Base-by-base conservation (phyloP, 2,329 filamentous ascomycete species). In the Mycosphaerelloides madeirae region DNA sequence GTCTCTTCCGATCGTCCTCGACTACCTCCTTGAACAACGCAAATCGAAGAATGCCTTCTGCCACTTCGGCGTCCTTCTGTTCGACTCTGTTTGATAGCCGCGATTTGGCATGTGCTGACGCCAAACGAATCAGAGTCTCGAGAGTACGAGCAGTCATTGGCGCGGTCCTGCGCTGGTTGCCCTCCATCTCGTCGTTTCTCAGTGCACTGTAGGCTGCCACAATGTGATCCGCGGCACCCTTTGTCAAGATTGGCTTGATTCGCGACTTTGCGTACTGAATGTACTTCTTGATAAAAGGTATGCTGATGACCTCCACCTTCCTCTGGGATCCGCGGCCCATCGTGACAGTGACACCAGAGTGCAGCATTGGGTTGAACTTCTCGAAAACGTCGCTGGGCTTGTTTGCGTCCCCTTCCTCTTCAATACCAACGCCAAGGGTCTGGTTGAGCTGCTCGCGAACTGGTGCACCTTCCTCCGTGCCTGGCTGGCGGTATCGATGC, bases 271-370 rank as follows among this genome's bases (percentile, higher is more conserved):
- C 89, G 66, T 98, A 98, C 64, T 98, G 93, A 35, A 98, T 94
- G 67, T 96, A 98, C 70, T 98, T 98, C 73, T 98, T 98, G 75
- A 98, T 89, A 69, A 98, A 98, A 0, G 90, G 87, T 49, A 98
- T 96, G 69, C 87, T 95, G 42, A 98, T 74, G 12, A 98, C 87
- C 65, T 96, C 89, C 4, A 86, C 80, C 53, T 85, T 84, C 66
- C 86, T 85, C 56, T 80, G 81, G 19, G 83, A 72, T 9, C 87
- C 86, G 31, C 87, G 80, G 8, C 85, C 85, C 11, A 83, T 76
- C 3, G 83, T 87, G 13, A 87, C 69, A 6, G 83, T 87, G 36
- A 96, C 87, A 49, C 93, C 93, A 8, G 89, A 86, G 63, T 98
- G 93, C 32, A 98, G 78, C 87, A 97, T 95, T 22, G 85, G 80